Evolutionary conservation across 371 early-diverging fungal genomes (phyloP).

Genomic region (Syncephalastrum contaminatum): DNA sequence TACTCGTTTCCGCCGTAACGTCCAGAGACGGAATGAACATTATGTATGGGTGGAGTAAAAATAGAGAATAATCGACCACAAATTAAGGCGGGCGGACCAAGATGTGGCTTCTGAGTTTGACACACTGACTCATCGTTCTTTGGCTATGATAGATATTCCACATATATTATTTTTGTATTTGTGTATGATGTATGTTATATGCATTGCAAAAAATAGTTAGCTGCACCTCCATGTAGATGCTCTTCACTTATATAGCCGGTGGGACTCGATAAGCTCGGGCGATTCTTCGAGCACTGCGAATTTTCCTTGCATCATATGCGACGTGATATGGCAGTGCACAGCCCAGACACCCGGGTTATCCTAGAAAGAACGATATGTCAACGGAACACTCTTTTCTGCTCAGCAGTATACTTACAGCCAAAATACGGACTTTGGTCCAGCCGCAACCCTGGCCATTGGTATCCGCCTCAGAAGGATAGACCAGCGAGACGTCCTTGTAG

Average conservation of each 20-base stretch:
- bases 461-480: conserved; percentile 25
- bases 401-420: conserved; percentile 26
- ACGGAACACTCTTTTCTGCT: not conserved
- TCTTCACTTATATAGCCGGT: conserved; percentile 10
- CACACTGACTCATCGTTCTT: too few species aligned
- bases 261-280: conserved; percentile 28
- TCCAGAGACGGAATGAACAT: conserved; percentile 62
- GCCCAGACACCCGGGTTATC: conserved; percentile 55
- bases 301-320: conserved; percentile 53
- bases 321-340: conserved; percentile 49
- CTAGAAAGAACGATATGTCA: conserved; percentile 6
- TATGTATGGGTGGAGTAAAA: not conserved
- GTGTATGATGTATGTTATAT: not conserved
- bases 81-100: too few species aligned
- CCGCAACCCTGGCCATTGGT: conserved; percentile 26
- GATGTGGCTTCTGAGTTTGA: too few species aligned
- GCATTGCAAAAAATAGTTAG: too few species aligned
- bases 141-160: too few species aligned
- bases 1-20: conserved; percentile 22
- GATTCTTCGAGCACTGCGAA: conserved; percentile 40
- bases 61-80: not conserved
- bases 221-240: not conserved
- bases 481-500: conserved; percentile 30
- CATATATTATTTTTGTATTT: too few species aligned
- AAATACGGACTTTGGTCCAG: conserved; percentile 39